Evolutionary conservation across 78 protist species (phyloP).

Genomic region (Chrysochromulina tobinii): DNA sequence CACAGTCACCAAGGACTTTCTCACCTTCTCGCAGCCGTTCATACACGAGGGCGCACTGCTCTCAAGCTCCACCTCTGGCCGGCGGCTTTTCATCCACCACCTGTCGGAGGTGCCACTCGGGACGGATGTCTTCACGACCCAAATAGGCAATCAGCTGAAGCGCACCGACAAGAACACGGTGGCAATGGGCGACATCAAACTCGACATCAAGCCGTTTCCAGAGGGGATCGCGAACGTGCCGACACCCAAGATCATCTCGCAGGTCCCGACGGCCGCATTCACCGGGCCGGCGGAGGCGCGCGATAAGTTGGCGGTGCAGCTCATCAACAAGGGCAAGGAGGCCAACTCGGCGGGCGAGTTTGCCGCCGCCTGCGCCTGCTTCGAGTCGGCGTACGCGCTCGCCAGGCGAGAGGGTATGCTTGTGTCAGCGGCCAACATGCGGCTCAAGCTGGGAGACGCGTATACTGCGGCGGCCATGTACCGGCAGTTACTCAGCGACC

Average conservation of each 20-base stretch:
- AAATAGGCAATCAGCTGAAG: background rate
- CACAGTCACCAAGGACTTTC: background rate
- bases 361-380: background rate
- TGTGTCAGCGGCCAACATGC: background rate
- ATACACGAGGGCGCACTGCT: background rate
- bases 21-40: constrained; percentile 4
- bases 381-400: background rate
- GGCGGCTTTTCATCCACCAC: background rate
- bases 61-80: background rate
- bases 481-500: background rate
- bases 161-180: background rate
- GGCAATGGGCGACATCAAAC: background rate
- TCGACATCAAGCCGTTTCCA: background rate
- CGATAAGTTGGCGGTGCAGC: background rate
- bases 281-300: background rate
- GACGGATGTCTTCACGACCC: background rate
- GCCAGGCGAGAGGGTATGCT: background rate
- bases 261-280: background rate
- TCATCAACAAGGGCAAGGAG: background rate
- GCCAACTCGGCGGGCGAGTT: background rate
- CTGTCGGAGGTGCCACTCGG: background rate
- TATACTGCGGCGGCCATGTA: background rate
- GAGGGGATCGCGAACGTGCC: too few species aligned
- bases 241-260: too few species aligned
- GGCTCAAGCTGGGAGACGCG: background rate